A percentile compares a stretch with the other conserved stretches of the same genome.
These are phyloP conservation scores for Cystobasidiaceae sp. DNA, from an alignment of 1,284 basidiomycete species.

Conservation along the genomic window DNA sequence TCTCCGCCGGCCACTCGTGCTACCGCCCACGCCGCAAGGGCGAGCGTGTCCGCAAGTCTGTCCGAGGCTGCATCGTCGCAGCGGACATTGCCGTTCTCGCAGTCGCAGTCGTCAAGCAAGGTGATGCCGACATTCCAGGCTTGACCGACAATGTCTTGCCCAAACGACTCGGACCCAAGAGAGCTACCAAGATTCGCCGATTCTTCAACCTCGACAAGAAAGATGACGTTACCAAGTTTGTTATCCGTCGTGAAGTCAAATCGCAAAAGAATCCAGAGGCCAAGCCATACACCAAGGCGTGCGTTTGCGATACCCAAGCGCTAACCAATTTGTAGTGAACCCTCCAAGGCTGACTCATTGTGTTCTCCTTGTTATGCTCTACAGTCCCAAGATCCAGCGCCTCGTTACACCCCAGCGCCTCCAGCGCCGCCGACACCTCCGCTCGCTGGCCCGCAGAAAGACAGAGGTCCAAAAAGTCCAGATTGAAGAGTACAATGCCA, in stretches of 20 bases:
- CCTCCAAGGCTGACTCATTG: conserved; percentile 23
- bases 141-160: conserved; percentile 89
- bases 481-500: conserved; percentile 84
- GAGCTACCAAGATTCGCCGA: conserved; percentile 87
- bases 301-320: conserved; percentile 51
- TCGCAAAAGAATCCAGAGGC: conserved; percentile 83
- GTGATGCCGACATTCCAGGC: conserved; percentile 83
- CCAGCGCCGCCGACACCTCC: conserved; percentile 92
- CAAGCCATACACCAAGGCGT: conserved; percentile 98
- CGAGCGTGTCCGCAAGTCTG: conserved; percentile 98
- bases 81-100: conserved; percentile 94
- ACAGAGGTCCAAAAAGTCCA: conserved; percentile 90
- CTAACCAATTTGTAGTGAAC: not conserved
- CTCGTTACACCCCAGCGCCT: conserved; percentile 90
- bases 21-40: conserved; percentile 88
- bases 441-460: conserved; percentile 59
- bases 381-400: conserved; percentile 78
- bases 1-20: conserved; percentile 94
- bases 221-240: conserved; percentile 95
- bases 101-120: conserved; percentile 94
- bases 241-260: conserved; percentile 78
- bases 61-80: conserved; percentile 91
- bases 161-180: conserved; percentile 89
- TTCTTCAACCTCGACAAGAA: conserved; percentile 77
- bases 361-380: conserved; percentile 2